Evolutionary conservation across 2,329 filamentous ascomycete species (phyloP).

Genomic region (Cytospora paraplurivora): DNA sequence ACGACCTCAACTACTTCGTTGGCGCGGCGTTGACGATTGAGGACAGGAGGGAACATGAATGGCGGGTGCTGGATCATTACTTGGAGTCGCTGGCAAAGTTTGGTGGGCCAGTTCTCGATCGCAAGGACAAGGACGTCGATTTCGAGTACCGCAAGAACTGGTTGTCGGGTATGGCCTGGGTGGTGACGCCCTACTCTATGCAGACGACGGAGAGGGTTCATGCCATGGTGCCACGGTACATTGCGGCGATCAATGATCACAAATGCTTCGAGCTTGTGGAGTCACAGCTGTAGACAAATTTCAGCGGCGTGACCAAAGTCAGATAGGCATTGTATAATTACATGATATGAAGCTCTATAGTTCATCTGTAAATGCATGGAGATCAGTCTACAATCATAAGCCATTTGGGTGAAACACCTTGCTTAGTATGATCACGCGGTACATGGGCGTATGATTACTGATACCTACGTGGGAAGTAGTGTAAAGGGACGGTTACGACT

Average conservation of each 20-base stretch:
- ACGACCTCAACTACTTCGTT: constrained; percentile 42
- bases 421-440: too few relatives aligned
- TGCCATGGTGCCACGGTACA: constrained; percentile 39
- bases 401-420: too few relatives aligned
- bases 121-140: constrained; percentile 37
- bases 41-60: constrained; percentile 40
- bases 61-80: constrained; percentile 40
- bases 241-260: constrained; percentile 42
- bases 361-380: background rate
- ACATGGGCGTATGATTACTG: too few relatives aligned
- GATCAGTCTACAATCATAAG: too few relatives aligned
- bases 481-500: too few relatives aligned
- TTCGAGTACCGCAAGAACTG: constrained; percentile 38
- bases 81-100: constrained; percentile 33
- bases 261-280: constrained; percentile 38
- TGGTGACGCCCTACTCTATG: constrained; percentile 35
- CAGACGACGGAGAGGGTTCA: constrained; percentile 42
- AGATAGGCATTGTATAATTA: background rate
- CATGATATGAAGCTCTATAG: background rate
- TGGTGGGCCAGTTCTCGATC: constrained; percentile 35
- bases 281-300: background rate
- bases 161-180: constrained; percentile 39
- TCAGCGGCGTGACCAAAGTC: background rate
- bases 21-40: constrained; percentile 38
- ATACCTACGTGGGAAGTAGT: too few relatives aligned